Base-by-base conservation (phyloP, 2,329 filamentous ascomycete genomes). In the Alternaria sp. region DNA sequence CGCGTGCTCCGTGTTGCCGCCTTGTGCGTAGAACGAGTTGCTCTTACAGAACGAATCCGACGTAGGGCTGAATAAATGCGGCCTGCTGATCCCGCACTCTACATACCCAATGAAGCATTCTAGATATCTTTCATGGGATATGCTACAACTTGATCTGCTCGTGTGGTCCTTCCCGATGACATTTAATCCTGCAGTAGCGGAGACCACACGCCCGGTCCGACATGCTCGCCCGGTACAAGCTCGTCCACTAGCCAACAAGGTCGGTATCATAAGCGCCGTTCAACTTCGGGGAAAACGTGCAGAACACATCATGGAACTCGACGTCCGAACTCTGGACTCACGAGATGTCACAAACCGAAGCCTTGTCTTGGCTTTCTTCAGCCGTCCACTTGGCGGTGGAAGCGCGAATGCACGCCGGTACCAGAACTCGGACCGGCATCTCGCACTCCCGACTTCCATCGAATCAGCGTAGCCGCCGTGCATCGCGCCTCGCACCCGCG, bases 371-470 rank as follows among this genome's bases (percentile, higher is more conserved):
- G 15, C 45, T 11, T 11, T 15, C 6, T 36, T 15, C 49, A 52
- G 49, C 49, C 49, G 30, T 52, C 49, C 3, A 10, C 49, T 52
- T 52, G 49, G 49, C 49, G 15, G 15, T 26, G 49, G 36, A 17
- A 15, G 40, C 21, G n/a, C 7, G 4, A 15, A 21, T 8, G 40
- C 52, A 26, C 21, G 11, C 25, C 52, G 40, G 25, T 19, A 32
- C 17, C 2, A 30, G 5, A 36, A 8, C 12, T 32, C 21, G 30
- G 45, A 23, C 47, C 43, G n/a, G 49, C 53, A 45, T 32, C 58
- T 53, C 58, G 59, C 13, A 10, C 45, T 58, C 55, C 62, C 57
- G 65, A 65, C 44, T 32, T 43, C 19, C 30, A 54, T n/a, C 43
- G 12, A 46, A 59, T 32, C 30, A 15, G n/a, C 30, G 23, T 21